Base-by-base conservation (phyloP, 345 rosid species). In the Isatis tinctoria region DNA sequence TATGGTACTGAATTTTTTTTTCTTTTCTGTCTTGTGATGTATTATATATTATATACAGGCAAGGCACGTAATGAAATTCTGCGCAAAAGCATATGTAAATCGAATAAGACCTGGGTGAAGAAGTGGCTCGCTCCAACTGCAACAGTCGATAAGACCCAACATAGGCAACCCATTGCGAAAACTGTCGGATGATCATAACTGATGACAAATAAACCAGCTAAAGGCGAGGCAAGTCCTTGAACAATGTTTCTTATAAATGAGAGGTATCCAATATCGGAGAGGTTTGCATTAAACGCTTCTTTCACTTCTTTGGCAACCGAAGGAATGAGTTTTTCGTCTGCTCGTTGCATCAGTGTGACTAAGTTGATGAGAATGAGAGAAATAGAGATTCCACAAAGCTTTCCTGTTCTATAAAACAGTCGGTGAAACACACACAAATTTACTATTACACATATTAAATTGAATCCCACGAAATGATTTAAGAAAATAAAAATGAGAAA, bases 301-400 rank as follows among this genome's bases (percentile, higher is more conserved):
- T 91, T 92, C 18, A 93, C 83, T 86, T 90, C 98, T 85, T 87
- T 93, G 73, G 91, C 88, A 43, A 86, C 90, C 12, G 98, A 66
- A 28, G 95, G 91, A 49, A 93, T 87, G 30, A 90, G 95, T 75
- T 87, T 93, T 77, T 93, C 98, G 41, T 93, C 98, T 16, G 95
- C 95, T 1, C 90, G 85, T 73, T 90, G 93, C 97, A 93, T 90
- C 54, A 90, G 84, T 43, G 97, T 91, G 24, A 93, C 97, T 82
- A 90, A 62, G 75, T 93, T 90, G 70, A 90, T 86, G 27, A 90
- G 83, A 52, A 93, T 64, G 53, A 93, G 84, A 60, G 95, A 93
- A 44, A 93, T 80, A 36, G 96, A 88, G 79, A 93, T 44, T 41
- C 98, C 98, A 61, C 76, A 87, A 20, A 93, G 40, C 81, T 71